These are phyloP conservation scores for Suillus alpinus DNA, from an alignment of 768 basidiomycete genomes.

Conservation along the genomic window DNA sequence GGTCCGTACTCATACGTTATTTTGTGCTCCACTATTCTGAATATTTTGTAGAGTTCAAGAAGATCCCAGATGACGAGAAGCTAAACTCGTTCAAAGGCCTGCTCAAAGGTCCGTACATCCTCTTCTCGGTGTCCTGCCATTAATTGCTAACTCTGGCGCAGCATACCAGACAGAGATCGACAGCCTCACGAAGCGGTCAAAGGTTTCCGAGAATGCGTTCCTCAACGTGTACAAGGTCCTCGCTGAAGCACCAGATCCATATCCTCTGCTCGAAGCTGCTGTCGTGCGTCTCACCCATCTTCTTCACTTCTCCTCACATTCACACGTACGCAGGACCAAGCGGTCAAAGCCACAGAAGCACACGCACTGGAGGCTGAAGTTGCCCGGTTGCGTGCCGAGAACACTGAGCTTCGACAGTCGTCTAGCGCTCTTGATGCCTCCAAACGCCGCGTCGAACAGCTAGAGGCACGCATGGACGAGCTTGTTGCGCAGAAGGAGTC, in stretches of 20 bases:
- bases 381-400: constrained; percentile 74
- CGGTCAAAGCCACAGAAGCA: constrained; percentile 83
- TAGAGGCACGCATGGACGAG: constrained; percentile 96
- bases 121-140: background rate
- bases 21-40: background rate
- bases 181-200: constrained; percentile 88
- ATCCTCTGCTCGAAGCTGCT: constrained; percentile 91
- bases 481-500: constrained; percentile 92
- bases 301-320: background rate
- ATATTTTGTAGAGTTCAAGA: constrained; percentile 80
- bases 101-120: constrained; percentile 63
- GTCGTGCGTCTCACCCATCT: constrained; percentile 51
- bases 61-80: constrained; percentile 89
- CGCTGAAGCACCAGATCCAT: constrained; percentile 96
- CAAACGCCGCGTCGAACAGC: constrained; percentile 73
- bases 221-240: constrained; percentile 95
- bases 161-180: constrained; percentile 98
- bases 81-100: constrained; percentile 83
- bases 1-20: constrained; percentile 45
- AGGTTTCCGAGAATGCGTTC: constrained; percentile 92
- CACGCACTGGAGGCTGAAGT: constrained; percentile 73
- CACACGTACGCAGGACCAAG: constrained; percentile 68
- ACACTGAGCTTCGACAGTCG: constrained; percentile 76
- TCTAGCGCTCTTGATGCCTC: constrained; percentile 58
- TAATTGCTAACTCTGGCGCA: constrained; percentile 24